phyloP scores from a whole-genome alignment of 2,329 filamentous ascomycete species.

The Fusarium odoratissimum region DNA sequence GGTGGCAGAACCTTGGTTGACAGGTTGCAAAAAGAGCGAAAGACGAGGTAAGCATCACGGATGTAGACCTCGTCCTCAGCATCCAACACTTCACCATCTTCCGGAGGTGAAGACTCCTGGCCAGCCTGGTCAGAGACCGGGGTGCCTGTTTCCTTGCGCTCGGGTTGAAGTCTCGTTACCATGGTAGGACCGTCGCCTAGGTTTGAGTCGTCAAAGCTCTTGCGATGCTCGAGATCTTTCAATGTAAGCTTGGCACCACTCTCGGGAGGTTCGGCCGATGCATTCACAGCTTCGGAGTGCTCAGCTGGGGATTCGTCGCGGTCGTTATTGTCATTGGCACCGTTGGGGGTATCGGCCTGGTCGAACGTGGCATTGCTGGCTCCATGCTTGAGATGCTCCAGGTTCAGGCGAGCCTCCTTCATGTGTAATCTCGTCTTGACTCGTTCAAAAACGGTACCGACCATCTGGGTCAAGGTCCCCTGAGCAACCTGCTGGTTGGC shows the following conservation, averaged over 20 bases:
- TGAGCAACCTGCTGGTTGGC: conserved; percentile 98
- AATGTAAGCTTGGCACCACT: conserved; percentile 69
- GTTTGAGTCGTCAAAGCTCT: conserved; percentile 76
- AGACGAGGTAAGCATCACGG: conserved; percentile 95
- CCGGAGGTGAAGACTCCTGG: conserved; percentile 65
- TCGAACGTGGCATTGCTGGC: conserved; percentile 65
- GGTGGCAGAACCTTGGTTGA: conserved; percentile 91
- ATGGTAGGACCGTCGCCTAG: conserved; percentile 75
- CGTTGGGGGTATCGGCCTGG: conserved; percentile 55
- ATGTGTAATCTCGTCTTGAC: conserved; percentile 87
- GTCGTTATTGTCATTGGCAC: conserved; percentile 53
- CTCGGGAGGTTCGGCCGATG: conserved; percentile 46
- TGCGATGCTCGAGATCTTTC: conserved; percentile 74
- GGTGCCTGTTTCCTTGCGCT: conserved; percentile 53
- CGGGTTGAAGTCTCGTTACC: conserved; percentile 70
- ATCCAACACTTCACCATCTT: conserved; percentile 70
- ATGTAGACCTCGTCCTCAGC: conserved; percentile 95
- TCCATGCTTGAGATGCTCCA: conserved; percentile 63
- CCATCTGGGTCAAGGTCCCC: conserved; percentile 97
- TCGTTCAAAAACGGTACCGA: conserved; percentile 95
- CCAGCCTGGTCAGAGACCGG: conserved; percentile 66
- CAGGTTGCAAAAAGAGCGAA: conserved; percentile 96
- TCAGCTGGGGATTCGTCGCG: conserved; percentile 51
- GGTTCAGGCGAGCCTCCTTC: conserved; percentile 80
- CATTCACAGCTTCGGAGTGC: conserved; percentile 38